Evolutionary conservation across 805 yeast genomes (phyloP).

Genomic region (Wickerhamomyces pijperi): DNA sequence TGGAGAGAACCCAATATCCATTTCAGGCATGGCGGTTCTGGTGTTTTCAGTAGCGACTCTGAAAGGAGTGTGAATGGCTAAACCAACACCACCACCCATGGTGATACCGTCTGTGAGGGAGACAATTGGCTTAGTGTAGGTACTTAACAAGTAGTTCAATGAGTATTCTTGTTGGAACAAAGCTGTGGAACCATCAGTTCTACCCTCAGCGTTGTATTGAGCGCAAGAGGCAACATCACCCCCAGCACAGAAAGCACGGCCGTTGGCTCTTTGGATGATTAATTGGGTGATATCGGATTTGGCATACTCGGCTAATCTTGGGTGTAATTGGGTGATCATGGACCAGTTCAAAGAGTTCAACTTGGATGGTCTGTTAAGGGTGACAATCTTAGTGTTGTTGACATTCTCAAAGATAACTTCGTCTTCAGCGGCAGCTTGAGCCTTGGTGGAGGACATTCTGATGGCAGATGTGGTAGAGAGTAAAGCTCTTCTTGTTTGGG

Average conservation of each 20-base stretch:
- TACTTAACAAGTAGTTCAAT: slow-evolving; percentile 66
- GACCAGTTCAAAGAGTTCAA: slow-evolving; percentile 73
- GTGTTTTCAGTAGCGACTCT: slow-evolving; percentile 90
- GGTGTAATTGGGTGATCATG: slow-evolving; percentile 64
- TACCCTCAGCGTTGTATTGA: slow-evolving; percentile 35
- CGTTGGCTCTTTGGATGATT: slow-evolving; percentile 54
- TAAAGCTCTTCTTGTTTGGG: background rate
- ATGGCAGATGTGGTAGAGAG: background rate
- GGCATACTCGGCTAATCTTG: slow-evolving; percentile 67
- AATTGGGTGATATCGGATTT: slow-evolving; percentile 55
- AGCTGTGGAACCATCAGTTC: slow-evolving; percentile 38
- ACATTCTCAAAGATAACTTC: slow-evolving; percentile 56
- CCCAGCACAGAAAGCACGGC: slow-evolving; percentile 78
- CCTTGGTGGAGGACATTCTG: background rate
- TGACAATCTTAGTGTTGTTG: slow-evolving; percentile 59
- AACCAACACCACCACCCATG: slow-evolving; percentile 97
- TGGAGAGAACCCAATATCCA: slow-evolving; percentile 91
- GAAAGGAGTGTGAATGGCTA: slow-evolving; percentile 84
- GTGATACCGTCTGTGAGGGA: slow-evolving; percentile 83
- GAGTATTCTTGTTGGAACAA: slow-evolving; percentile 77
- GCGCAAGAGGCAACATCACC: slow-evolving; percentile 89
- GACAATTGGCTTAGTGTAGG: slow-evolving; percentile 82
- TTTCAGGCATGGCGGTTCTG: slow-evolving; percentile 94
- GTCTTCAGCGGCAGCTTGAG: slow-evolving; percentile 11
- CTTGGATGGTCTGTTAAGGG: slow-evolving; percentile 71